These are phyloP conservation scores for Podaxis rugospora DNA, from an alignment of 768 basidiomycete species.

Conservation along the genomic window DNA sequence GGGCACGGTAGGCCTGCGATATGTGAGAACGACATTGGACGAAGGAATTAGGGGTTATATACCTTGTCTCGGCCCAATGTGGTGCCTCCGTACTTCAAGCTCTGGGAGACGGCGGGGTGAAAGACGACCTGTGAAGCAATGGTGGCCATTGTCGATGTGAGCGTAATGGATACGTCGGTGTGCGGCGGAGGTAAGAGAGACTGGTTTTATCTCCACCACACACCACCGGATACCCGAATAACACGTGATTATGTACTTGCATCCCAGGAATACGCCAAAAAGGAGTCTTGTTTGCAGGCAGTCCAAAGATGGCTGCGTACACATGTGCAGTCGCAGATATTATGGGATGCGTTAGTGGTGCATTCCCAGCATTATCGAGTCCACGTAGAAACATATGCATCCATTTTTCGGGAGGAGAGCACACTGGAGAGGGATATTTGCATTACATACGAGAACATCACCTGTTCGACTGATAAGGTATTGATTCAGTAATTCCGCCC, in stretches of 20 bases:
- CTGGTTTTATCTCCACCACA: constrained; percentile 11
- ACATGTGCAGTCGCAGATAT: too few relatives aligned
- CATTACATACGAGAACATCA: too few relatives aligned
- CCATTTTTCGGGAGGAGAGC: too few relatives aligned
- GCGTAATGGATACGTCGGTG: neutral
- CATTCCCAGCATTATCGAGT: too few relatives aligned
- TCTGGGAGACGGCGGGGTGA: constrained; percentile 75
- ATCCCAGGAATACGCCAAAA: neutral
- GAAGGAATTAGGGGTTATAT: constrained; percentile 6
- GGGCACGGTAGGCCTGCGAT: constrained; percentile 76
- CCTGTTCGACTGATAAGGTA: too few relatives aligned
- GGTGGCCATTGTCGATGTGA: constrained; percentile 34
- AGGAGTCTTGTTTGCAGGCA: neutral
- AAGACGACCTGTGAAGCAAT: constrained; percentile 76
- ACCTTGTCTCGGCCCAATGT: constrained; percentile 93
- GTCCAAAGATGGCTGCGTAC: too few relatives aligned
- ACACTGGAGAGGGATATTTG: too few relatives aligned
- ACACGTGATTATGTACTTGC: constrained; percentile 19
- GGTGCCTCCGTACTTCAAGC: constrained; percentile 73
- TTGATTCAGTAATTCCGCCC: too few relatives aligned
- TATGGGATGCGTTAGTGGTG: too few relatives aligned
- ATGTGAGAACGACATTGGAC: neutral
- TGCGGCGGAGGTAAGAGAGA: constrained; percentile 1
- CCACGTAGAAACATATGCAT: too few relatives aligned
- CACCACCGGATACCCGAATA: constrained; percentile 8